A percentile compares a stretch with the other conserved stretches of the same genome.
These are phyloP conservation scores for Apiospora sp. DNA, from an alignment of 2,329 filamentous ascomycete genomes.

Conservation along the genomic window DNA sequence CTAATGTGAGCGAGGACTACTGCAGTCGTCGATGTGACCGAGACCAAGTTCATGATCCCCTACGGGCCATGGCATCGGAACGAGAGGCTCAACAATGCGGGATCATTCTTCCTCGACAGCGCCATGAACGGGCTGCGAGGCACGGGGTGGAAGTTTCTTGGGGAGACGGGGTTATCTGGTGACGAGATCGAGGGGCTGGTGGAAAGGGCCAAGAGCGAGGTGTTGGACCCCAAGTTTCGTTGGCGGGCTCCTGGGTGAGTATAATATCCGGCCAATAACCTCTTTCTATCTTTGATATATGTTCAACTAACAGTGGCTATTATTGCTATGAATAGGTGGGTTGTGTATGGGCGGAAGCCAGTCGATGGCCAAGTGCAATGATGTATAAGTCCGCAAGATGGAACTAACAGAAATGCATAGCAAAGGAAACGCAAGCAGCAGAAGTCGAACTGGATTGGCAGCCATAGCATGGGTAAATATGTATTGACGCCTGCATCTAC, in stretches of 20 bases:
- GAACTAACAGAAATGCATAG: no score
- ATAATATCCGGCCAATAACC: background rate
- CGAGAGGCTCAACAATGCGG: conserved; percentile 5
- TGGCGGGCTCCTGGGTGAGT: background rate
- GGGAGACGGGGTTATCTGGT: conserved; percentile 3
- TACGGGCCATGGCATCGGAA: conserved; percentile 13
- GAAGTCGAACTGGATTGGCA: background rate
- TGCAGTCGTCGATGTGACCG: conserved; percentile 21
- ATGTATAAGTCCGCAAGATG: background rate
- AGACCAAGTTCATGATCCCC: conserved; percentile 9
- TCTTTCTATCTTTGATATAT: no score
- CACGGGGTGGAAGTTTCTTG: conserved; percentile 9
- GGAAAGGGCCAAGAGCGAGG: background rate
- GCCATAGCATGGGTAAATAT: no score
- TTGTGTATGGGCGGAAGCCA: background rate
- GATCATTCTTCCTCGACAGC: background rate
- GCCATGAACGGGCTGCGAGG: conserved; percentile 8
- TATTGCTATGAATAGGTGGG: background rate
- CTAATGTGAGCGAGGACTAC: background rate
- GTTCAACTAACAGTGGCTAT: no score
- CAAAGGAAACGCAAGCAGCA: background rate
- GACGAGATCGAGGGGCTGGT: conserved; percentile 20
- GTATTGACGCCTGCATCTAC: background rate
- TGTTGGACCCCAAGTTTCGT: background rate
- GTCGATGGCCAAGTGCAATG: background rate